Evolutionary conservation across 305 asterid genomes (phyloP).

Genomic region (Nicotiana rustica): DNA sequence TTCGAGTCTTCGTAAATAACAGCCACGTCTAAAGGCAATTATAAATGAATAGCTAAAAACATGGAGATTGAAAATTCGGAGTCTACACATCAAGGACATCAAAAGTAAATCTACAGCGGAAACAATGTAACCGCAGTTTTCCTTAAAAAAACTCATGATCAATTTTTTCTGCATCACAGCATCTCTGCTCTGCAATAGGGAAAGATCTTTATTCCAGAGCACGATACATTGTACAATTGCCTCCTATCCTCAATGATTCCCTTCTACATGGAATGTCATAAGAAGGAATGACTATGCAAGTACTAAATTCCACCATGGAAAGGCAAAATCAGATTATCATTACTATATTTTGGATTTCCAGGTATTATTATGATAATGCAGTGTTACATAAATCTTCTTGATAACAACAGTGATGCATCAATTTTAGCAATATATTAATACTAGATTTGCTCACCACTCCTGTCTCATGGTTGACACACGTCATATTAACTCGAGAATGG

Average conservation of each 20-base stretch:
- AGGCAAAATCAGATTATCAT: neutral
- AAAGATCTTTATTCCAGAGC: neutral
- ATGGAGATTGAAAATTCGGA: neutral
- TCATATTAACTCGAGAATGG: conserved; percentile 86
- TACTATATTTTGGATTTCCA: neutral
- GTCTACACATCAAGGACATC: neutral
- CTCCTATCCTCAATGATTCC: neutral
- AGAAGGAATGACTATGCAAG: neutral
- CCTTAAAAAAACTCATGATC: neutral
- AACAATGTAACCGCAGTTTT: neutral
- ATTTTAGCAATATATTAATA: conserved; percentile 1
- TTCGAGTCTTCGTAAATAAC: neutral
- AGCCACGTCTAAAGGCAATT: neutral
- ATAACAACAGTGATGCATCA: neutral
- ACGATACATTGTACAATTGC: neutral
- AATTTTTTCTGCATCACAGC: neutral
- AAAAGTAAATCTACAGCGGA: neutral
- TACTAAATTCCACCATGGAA: neutral
- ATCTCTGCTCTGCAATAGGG: neutral
- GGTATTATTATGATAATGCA: neutral
- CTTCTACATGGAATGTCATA: neutral
- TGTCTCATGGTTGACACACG: conserved; percentile 81
- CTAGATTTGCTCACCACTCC: conserved; percentile 63
- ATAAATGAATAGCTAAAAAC: neutral
- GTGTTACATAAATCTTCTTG: neutral